Evolutionary conservation across 1,284 basidiomycete genomes (phyloP).

Genomic region (Fistulinella staudtii): DNA sequence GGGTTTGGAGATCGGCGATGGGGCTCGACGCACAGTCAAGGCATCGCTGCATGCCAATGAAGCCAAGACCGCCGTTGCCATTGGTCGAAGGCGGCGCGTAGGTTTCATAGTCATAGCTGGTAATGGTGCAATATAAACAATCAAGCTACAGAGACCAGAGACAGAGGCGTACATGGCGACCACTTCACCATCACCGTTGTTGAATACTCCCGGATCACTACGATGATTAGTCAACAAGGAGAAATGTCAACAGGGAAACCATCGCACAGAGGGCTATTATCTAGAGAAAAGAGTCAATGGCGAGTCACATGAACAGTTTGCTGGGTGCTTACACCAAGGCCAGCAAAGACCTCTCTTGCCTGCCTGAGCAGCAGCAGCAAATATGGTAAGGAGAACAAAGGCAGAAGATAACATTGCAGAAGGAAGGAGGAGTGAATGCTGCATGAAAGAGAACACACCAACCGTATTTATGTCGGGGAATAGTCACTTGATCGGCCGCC

Average conservation of each 20-base stretch:
- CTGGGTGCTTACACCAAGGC: slow-evolving; percentile 21
- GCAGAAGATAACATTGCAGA: slow-evolving; percentile 5
- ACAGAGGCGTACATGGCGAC: slow-evolving; percentile 30
- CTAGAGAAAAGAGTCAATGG: slow-evolving; percentile 13
- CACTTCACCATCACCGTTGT: slow-evolving; percentile 28
- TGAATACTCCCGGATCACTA: slow-evolving; percentile 31
- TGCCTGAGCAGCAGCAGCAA: slow-evolving; percentile 13
- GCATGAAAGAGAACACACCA: background rate
- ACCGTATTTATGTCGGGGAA: slow-evolving; percentile 19
- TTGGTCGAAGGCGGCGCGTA: slow-evolving; percentile 31
- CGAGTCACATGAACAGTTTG: background rate
- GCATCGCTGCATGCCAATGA: slow-evolving; percentile 41
- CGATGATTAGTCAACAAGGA: background rate
- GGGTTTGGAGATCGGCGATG: slow-evolving; percentile 29
- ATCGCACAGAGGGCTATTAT: slow-evolving; percentile 19
- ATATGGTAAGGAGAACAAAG: slow-evolving; percentile 12
- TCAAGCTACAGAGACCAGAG: background rate
- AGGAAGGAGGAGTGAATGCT: background rate
- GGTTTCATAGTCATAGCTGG: slow-evolving; percentile 39
- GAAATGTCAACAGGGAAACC: background rate
- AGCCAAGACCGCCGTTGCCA: slow-evolving; percentile 32
- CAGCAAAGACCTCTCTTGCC: slow-evolving; percentile 24
- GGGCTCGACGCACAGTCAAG: slow-evolving; percentile 37
- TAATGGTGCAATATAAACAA: background rate
- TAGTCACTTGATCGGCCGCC: background rate